Conservation (phyloP, 352 stramenopile species). For the Phytophthora citricola region DNA sequence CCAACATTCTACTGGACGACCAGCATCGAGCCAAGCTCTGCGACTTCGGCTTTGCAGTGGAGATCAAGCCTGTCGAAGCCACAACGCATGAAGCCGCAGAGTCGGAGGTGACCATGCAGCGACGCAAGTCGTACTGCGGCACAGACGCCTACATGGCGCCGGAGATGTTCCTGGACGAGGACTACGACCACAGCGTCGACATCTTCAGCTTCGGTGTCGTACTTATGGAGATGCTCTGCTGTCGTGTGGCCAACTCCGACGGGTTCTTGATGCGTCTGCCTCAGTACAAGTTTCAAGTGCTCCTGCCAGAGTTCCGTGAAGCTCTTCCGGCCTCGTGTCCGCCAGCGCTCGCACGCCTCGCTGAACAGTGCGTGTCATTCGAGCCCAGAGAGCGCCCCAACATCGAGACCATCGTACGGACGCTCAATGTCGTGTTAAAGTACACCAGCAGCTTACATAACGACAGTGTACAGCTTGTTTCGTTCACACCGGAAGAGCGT, state of each 20-base stretch:
- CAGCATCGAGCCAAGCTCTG: conserved; percentile 79
- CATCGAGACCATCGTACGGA: conserved; percentile 51
- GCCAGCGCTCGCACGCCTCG: conserved; percentile 57
- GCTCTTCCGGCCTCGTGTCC: conserved; percentile 72
- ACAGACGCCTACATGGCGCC: conserved; percentile 89
- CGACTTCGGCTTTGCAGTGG: conserved; percentile 87
- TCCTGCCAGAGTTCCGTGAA: conserved; percentile 66
- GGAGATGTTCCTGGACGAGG: conserved; percentile 86
- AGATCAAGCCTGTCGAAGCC: conserved; percentile 51
- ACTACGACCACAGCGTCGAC: conserved; percentile 88
- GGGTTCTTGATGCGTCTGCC: conserved; percentile 83
- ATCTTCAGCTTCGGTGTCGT: conserved; percentile 89
- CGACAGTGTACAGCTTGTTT: conserved; percentile 56
- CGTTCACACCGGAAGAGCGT: conserved; percentile 64
- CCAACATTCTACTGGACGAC: conserved; percentile 86
- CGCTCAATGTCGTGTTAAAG: conserved; percentile 53
- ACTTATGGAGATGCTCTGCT: conserved; percentile 90
- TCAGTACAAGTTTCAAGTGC: conserved; percentile 83
- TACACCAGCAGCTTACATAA: conserved; percentile 28
- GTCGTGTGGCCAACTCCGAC: conserved; percentile 78
- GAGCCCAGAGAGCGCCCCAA: conserved; percentile 72
- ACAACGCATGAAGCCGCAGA: conserved; percentile 35
- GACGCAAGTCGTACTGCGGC: conserved; percentile 87
- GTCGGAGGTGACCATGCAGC: conserved; percentile 44
- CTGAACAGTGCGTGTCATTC: conserved; percentile 80